Evolutionary conservation across 768 basidiomycete species (phyloP).

Genomic region (Termitomyces sp.): DNA sequence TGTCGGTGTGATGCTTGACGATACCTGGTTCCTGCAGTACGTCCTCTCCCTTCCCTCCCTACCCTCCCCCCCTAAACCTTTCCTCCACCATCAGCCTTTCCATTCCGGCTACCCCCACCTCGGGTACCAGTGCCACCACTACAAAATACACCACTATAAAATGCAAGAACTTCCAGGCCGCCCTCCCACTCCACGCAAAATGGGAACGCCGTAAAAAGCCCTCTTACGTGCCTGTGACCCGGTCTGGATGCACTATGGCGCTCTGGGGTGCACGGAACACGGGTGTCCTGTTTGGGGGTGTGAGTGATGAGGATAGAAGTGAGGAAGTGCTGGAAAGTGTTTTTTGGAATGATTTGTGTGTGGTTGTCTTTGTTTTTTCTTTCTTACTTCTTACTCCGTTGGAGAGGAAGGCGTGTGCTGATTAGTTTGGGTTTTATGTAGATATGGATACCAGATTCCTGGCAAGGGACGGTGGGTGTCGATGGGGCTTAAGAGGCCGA

Average conservation of each 20-base stretch:
- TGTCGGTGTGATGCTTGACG: slow-evolving; percentile 82
- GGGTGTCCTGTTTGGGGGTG: slow-evolving; percentile 82
- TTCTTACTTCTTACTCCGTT: no score
- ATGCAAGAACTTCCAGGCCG: slow-evolving; percentile 29
- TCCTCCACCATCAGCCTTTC: not conserved
- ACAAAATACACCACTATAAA: slow-evolving; percentile 6
- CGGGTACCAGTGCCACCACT: not conserved
- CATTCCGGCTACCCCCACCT: not conserved
- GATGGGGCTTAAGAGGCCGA: slow-evolving; percentile 70
- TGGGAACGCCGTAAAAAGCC: slow-evolving; percentile 83
- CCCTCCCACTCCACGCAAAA: slow-evolving; percentile 50
- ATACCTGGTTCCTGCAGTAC: slow-evolving; percentile 83
- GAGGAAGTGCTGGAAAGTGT: slow-evolving; percentile 83
- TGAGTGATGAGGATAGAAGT: slow-evolving; percentile 78
- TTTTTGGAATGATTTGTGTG: slow-evolving; percentile 83
- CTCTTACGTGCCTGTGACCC: slow-evolving; percentile 59
- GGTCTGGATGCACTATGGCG: slow-evolving; percentile 86
- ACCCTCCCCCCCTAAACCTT: not conserved
- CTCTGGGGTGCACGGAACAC: slow-evolving; percentile 63
- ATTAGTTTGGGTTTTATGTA: slow-evolving; percentile 18
- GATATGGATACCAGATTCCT: slow-evolving; percentile 70
- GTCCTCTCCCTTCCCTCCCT: slow-evolving; percentile 12
- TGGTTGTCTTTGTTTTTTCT: slow-evolving; percentile 10
- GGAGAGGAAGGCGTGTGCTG: no score
- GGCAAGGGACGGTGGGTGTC: slow-evolving; percentile 78